phyloP scores from a whole-genome alignment of 345 rosid species.

The Acer yangbiense region DNA sequence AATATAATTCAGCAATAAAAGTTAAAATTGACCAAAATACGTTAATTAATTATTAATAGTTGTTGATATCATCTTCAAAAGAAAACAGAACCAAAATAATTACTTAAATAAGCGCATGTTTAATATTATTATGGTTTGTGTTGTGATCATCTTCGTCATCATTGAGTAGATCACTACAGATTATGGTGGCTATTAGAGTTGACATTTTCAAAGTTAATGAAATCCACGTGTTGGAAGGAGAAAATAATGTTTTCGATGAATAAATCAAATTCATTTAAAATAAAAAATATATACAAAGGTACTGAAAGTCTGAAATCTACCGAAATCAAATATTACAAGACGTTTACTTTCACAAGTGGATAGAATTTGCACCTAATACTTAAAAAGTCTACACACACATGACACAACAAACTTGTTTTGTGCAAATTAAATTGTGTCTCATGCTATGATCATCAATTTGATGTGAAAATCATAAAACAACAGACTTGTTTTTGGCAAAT shows the following conservation, averaged over 20 bases:
- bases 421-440: no score
- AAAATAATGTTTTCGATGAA: background rate
- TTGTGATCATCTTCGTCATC: conserved; percentile 18
- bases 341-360: no score
- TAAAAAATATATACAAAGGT: no score
- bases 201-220: conserved; percentile 31
- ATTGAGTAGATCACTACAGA: conserved; percentile 18
- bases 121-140: background rate
- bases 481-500: background rate
- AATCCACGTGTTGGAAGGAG: conserved; percentile 15
- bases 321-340: no score
- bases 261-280: no score
- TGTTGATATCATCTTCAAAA: background rate
- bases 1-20: background rate
- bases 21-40: conserved; percentile 9
- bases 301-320: rapidly evolving
- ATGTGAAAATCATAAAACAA: background rate
- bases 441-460: background rate
- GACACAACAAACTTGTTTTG: no score
- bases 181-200: conserved; percentile 13
- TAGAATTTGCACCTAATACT: no score
- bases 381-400: no score
- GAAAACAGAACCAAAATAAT: background rate
- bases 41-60: background rate
- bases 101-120: background rate